Conservation (phyloP, 345 rosid genomes). For the Draba incana region DNA sequence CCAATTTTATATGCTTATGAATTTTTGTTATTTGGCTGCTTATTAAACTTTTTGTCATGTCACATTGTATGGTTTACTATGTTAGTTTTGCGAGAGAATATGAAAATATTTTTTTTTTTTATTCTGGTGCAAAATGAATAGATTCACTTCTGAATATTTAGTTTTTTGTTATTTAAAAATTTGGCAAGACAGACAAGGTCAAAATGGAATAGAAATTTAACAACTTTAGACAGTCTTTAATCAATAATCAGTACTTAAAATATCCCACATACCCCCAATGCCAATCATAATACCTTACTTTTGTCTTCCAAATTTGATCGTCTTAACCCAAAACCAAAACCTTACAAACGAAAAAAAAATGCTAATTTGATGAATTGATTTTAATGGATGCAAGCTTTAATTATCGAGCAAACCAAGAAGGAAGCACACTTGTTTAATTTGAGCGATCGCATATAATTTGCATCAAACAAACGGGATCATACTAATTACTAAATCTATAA, state of each 20-base stretch:
- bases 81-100: no score
- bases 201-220: slow-evolving; percentile 13
- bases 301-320: not conserved
- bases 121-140: not conserved
- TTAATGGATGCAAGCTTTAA: not conserved
- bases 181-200: slow-evolving; percentile 17
- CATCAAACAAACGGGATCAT: no score
- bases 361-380: not conserved
- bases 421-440: not conserved
- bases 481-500: not conserved
- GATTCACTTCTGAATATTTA: not conserved
- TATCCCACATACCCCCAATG: not conserved
- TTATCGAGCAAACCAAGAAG: not conserved
- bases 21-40: no score
- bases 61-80: no score
- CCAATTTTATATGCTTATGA: no score
- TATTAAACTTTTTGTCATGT: no score
- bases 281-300: not conserved
- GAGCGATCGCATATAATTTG: not conserved
- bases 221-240: not conserved
- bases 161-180: not conserved
- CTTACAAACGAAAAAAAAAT: no score
- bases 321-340: not conserved
- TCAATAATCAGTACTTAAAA: not conserved
- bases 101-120: no score